phyloP scores from a whole-genome alignment of 176 grass and related monocot genomes.

The Elaeis guineensis region DNA sequence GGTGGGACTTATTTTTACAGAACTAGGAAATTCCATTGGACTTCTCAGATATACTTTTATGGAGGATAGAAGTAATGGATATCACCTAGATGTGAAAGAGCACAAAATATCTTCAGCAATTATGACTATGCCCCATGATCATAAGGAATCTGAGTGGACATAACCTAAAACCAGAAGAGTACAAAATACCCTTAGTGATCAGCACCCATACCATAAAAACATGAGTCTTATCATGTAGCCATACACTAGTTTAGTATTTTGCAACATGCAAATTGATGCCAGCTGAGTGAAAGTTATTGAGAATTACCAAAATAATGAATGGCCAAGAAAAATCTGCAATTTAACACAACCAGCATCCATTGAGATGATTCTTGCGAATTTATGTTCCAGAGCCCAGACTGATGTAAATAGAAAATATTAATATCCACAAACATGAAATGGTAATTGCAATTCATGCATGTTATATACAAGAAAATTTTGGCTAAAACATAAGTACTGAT shows the following conservation, averaged over 20 bases:
- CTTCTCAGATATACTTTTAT: too few species aligned
- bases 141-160: background rate
- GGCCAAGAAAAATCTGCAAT: background rate
- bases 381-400: slow-evolving; percentile 5
- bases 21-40: background rate
- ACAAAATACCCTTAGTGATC: background rate
- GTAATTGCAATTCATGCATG: slow-evolving; percentile 3
- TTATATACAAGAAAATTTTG: background rate
- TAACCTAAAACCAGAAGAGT: slow-evolving; percentile 1
- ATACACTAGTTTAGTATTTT: background rate
- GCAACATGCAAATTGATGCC: slow-evolving; percentile 6
- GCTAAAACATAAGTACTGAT: too few species aligned
- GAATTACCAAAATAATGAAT: slow-evolving; percentile 1
- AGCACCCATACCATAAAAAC: background rate
- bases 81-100: background rate
- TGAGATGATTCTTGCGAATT: slow-evolving; percentile 6
- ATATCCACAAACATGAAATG: background rate
- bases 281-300: background rate
- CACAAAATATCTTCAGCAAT: slow-evolving; percentile 6
- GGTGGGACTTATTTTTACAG: background rate
- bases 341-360: slow-evolving; percentile 8
- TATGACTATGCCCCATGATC: background rate
- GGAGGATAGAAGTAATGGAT: background rate
- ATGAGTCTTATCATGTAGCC: too few species aligned
- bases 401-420: slow-evolving; percentile 6